Evolutionary conservation across 1,284 basidiomycete species (phyloP).

Genomic region (Melampsora allii-populina): DNA sequence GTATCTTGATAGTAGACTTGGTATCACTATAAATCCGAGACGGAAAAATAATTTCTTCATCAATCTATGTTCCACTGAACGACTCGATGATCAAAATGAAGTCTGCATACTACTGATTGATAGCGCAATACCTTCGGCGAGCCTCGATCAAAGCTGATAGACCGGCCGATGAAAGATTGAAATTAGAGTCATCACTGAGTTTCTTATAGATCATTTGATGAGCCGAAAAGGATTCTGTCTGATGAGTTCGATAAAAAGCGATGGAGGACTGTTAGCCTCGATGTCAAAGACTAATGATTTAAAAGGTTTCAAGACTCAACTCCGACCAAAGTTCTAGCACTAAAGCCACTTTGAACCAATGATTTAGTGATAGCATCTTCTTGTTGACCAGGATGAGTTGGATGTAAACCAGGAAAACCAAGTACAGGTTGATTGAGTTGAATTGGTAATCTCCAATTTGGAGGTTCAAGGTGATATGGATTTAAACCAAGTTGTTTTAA

Average conservation of each 20-base stretch:
- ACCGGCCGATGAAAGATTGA: slow-evolving; percentile 60
- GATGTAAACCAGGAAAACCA: slow-evolving; percentile 80
- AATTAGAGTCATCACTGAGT: slow-evolving; percentile 50
- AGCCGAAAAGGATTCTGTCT: slow-evolving; percentile 60
- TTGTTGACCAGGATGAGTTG: slow-evolving; percentile 73
- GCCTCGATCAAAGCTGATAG: slow-evolving; percentile 76
- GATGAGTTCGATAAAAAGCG: slow-evolving; percentile 15
- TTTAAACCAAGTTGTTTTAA: background rate
- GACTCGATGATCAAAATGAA: background rate
- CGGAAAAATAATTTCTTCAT: slow-evolving; percentile 60
- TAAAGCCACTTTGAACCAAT: slow-evolving; percentile 75
- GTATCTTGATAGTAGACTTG: slow-evolving; percentile 44
- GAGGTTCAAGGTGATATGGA: slow-evolving; percentile 29
- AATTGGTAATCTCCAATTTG: slow-evolving; percentile 39
- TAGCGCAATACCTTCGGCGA: slow-evolving; percentile 47
- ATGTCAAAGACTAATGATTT: too few relatives aligned
- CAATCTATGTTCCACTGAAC: background rate
- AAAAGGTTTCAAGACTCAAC: slow-evolving; percentile 56
- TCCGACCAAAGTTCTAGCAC: slow-evolving; percentile 61
- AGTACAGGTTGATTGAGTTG: slow-evolving; percentile 39
- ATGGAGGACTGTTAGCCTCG: too few relatives aligned
- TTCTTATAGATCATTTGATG: slow-evolving; percentile 59
- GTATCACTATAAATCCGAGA: slow-evolving; percentile 46
- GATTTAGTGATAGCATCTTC: slow-evolving; percentile 75
- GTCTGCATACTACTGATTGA: slow-evolving; percentile 31